phyloP scores from a whole-genome alignment of 805 yeast genomes.

The Wickerhamiella lipophila region DNA sequence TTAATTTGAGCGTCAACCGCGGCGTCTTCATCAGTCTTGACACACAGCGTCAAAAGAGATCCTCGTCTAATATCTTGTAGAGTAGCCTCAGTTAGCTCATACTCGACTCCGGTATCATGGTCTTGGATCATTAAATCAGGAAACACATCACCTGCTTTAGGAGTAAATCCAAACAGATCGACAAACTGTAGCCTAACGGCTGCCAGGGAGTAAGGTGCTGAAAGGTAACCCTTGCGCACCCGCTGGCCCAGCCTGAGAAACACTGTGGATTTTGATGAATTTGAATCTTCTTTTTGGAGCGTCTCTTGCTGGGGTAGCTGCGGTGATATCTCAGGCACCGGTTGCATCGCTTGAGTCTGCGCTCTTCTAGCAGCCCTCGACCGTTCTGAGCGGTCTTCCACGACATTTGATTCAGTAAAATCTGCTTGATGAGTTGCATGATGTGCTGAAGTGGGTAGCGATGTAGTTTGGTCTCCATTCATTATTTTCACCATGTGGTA shows the following conservation, averaged over 20 bases:
- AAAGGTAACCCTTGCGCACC: constrained; percentile 19
- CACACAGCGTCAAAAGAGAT: constrained; percentile 43
- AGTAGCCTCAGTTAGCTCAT: constrained; percentile 64
- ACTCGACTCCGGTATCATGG: constrained; percentile 43
- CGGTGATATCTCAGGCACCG: neutral
- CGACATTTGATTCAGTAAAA: constrained; percentile 14
- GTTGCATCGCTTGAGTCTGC: neutral
- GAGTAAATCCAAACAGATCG: constrained; percentile 76
- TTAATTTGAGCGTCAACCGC: constrained; percentile 23
- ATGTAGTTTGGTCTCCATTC: constrained; percentile 17
- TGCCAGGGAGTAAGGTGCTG: constrained; percentile 19
- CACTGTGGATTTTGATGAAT: constrained; percentile 15
- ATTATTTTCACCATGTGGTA: constrained; percentile 70
- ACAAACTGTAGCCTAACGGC: constrained; percentile 53
- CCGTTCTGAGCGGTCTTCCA: constrained; percentile 10
- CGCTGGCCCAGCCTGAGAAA: constrained; percentile 27
- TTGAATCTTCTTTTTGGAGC: neutral
- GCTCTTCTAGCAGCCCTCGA: neutral
- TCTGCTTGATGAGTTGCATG: constrained; percentile 20
- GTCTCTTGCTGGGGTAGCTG: neutral
- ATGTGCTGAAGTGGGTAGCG: constrained; percentile 19
- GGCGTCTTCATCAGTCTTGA: constrained; percentile 33
- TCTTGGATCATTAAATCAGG: constrained; percentile 73
- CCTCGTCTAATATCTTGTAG: constrained; percentile 50
- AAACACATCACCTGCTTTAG: constrained; percentile 47